Percentiles rank a stretch among this genome's conserved stretches.
These are phyloP conservation scores for Saprolegnia diclina DNA, from an alignment of 352 stramenopile species.

Conservation along the genomic window DNA sequence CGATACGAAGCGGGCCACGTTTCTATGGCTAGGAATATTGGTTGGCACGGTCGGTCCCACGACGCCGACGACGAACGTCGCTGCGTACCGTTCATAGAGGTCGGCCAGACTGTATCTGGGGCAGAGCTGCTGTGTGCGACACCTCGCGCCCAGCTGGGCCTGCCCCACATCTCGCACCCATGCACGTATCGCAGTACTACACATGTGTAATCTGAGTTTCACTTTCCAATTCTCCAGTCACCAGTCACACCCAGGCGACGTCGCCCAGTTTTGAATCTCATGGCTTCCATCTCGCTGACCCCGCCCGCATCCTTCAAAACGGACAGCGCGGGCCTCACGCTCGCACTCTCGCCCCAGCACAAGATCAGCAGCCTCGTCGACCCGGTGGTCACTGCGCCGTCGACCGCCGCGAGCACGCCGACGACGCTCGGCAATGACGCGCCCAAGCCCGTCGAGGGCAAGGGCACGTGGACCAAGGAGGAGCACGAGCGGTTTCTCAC, in stretches of 20 bases:
- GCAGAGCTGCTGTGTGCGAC: not conserved
- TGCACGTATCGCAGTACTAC: constrained; percentile 16
- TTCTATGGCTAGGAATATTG: not conserved
- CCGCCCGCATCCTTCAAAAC: not conserved
- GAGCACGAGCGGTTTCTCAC: constrained; percentile 26
- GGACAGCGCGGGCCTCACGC: not conserved
- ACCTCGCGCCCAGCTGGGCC: not conserved
- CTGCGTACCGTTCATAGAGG: not conserved
- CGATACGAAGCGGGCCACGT: not conserved
- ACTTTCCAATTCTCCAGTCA: constrained; percentile 17
- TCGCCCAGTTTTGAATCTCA: not conserved
- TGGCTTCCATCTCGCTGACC: constrained; percentile 11
- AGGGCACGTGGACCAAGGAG: constrained; percentile 27
- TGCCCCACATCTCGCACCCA: constrained; percentile 10
- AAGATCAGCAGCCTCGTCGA: not conserved
- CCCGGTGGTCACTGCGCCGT: not conserved
- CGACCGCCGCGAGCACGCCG: not conserved
- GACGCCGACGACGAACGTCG: not conserved
- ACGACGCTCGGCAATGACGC: not conserved
- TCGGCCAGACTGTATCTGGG: not conserved
- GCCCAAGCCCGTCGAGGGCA: constrained; percentile 16
- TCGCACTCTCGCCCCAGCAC: constrained; percentile 6
- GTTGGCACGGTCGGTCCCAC: not conserved
- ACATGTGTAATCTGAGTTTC: constrained; percentile 23
- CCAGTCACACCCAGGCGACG: constrained; percentile 1